Base-by-base conservation (phyloP, 768 basidiomycete species). In the Termitomyces sp. region DNA sequence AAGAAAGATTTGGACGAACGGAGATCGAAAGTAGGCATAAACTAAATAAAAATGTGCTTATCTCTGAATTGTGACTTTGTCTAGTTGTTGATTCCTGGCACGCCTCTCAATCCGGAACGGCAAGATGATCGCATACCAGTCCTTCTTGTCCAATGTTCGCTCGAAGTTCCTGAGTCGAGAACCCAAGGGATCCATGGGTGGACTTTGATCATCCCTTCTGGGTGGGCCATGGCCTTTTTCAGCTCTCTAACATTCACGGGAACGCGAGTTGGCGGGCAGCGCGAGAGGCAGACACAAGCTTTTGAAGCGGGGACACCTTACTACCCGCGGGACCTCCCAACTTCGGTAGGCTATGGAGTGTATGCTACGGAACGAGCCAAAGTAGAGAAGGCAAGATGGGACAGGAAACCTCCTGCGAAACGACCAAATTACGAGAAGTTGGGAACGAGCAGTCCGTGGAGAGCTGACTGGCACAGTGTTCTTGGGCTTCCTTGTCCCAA, bases 211-310 rank as follows among this genome's bases (percentile, higher is more conserved):
- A 70, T 96, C 34, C 96, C 96, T 3, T 77, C 84, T 1, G 94
- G 93, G 13, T 98, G 95, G 94, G 81, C 83, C 0, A 96, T 94
- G 88, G 80, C 95, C 1, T 93, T 98, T 73, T 85, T 91, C 61
- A 80, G 79, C 42, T 95, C 95, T 3, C 81, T 99, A 52, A 79
- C 81, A 3, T 86, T 85, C 70, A 94, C 95, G 0, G 89, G 90
- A 22, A 91, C 91, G 1, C 87, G 93, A 7, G 80, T 96, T 18
- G 91, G 82, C 6, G 96, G 95, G 2, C 88, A 95, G 66, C 84
- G 87, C 31, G 93, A 98, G 67, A 83, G 88, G 36, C 81, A 81
- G 63, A 87, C 86, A 5, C 93, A 96, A 65, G 77, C 83, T 41
- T 93, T 91, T 65, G 96, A 98, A 72, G 85, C 90, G 4, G 91